Evolutionary conservation across 208 protist species (phyloP).

Genomic region (Leishmania martiniquensis): DNA sequence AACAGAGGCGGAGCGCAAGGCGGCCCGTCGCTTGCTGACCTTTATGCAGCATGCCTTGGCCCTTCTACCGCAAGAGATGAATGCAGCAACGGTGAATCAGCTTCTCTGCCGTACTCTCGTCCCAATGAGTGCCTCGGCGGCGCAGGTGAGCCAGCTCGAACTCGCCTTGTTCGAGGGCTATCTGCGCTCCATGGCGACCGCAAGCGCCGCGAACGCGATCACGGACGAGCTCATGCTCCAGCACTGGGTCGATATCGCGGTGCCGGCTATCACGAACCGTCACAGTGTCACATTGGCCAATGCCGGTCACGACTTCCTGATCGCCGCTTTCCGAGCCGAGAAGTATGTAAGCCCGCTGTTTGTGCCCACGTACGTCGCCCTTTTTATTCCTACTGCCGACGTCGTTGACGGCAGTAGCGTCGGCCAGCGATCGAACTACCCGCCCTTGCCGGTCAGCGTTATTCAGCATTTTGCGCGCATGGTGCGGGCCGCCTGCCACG

Average conservation of each 20-base stretch:
- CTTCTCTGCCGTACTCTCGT: slow-evolving; percentile 30
- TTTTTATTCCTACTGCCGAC: slow-evolving; percentile 48
- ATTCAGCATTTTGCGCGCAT: slow-evolving; percentile 68
- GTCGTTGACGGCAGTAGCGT: background rate
- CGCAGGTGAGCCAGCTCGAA: slow-evolving; percentile 43
- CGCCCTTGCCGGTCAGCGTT: slow-evolving; percentile 49
- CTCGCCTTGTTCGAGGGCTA: slow-evolving; percentile 74
- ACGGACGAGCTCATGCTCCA: slow-evolving; percentile 56
- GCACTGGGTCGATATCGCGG: slow-evolving; percentile 69
- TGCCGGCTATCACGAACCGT: slow-evolving; percentile 42
- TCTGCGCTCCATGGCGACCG: slow-evolving; percentile 57
- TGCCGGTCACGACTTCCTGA: slow-evolving; percentile 74
- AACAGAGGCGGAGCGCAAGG: slow-evolving; percentile 28
- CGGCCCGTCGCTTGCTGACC: slow-evolving; percentile 14
- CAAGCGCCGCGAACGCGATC: slow-evolving; percentile 58
- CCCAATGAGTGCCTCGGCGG: slow-evolving; percentile 24
- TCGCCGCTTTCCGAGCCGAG: slow-evolving; percentile 59
- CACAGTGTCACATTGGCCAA: slow-evolving; percentile 46
- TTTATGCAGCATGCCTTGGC: slow-evolving; percentile 35
- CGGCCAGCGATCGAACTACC: slow-evolving; percentile 30
- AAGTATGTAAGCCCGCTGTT: slow-evolving; percentile 70
- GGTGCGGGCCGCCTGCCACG: slow-evolving; percentile 56
- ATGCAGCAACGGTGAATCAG: slow-evolving; percentile 21
- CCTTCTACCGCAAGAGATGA: slow-evolving; percentile 45
- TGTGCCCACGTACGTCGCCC: slow-evolving; percentile 73